Evolutionary conservation across 495 filamentous ascomycete species (phyloP).

Genomic region (Jackrogersella minutella): DNA sequence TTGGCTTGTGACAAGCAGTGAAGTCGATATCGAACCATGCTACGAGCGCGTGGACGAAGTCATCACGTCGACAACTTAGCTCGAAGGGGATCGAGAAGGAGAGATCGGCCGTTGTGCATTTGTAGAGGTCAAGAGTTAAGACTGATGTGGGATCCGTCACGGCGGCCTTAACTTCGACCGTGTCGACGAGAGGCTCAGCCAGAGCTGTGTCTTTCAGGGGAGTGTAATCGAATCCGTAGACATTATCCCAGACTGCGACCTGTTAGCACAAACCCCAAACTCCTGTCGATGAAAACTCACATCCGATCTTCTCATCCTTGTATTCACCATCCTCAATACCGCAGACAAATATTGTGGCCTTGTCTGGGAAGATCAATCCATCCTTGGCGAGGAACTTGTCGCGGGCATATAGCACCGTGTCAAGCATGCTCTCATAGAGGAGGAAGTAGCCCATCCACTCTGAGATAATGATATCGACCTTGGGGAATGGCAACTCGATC

Average conservation of each 20-base stretch:
- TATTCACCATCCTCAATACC: conserved; percentile 89
- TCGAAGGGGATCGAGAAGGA: conserved; percentile 70
- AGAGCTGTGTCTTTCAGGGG: conserved; percentile 75
- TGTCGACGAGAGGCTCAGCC: conserved; percentile 76
- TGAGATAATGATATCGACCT: conserved; percentile 94
- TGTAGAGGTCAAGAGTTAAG: conserved; percentile 77
- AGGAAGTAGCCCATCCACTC: conserved; percentile 99
- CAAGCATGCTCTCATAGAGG: conserved; percentile 94
- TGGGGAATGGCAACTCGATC: conserved; percentile 75
- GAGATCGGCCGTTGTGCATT: conserved; percentile 68
- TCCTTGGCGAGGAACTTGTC: conserved; percentile 79
- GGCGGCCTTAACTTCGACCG: conserved; percentile 74
- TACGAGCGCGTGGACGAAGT: conserved; percentile 94
- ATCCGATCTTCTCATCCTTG: conserved; percentile 75
- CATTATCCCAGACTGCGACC: conserved; percentile 76
- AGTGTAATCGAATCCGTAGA: conserved; percentile 80
- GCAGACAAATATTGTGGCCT: conserved; percentile 85
- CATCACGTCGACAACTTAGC: conserved; percentile 76
- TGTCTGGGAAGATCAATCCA: conserved; percentile 89
- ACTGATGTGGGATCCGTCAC: conserved; percentile 76
- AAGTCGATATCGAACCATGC: conserved; percentile 99
- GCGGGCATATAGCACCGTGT: conserved; percentile 87
- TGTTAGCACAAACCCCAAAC: conserved; percentile 38
- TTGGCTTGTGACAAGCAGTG: conserved; percentile 88
- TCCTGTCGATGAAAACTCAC: conserved; percentile 49